Conservation (phyloP, 176 grass and related monocot species). For the Carex scoparia region DNA sequence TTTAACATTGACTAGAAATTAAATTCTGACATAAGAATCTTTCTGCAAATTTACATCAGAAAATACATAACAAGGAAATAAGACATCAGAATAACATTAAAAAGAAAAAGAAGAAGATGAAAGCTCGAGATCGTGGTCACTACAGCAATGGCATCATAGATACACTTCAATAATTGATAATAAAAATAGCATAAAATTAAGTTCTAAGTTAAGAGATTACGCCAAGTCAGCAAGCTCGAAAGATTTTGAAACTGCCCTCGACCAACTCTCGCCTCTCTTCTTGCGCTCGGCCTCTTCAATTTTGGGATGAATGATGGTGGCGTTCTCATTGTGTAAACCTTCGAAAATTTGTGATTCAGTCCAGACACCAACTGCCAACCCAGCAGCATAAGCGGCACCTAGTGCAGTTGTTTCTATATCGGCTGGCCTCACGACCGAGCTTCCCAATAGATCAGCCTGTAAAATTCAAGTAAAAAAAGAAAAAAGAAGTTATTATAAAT, state of each 20-base stretch:
- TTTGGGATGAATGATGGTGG: constrained; percentile 38
- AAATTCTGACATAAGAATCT: background rate
- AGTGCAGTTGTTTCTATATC: constrained; percentile 84
- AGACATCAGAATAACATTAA: background rate
- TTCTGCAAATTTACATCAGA: background rate
- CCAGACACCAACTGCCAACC: constrained; percentile 61
- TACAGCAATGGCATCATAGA: background rate
- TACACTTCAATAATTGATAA: background rate
- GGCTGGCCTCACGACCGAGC: constrained; percentile 62
- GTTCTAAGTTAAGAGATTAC: background rate
- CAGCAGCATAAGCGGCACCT: constrained; percentile 82
- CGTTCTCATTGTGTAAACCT: constrained; percentile 49
- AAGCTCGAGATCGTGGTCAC: background rate
- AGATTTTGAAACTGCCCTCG: constrained; percentile 56
- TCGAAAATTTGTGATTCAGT: constrained; percentile 43
- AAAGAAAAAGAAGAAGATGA: background rate
- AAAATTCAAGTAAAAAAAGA: background rate
- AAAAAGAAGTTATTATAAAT: background rate
- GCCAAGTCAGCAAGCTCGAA: constrained; percentile 75
- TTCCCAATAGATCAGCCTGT: constrained; percentile 78
- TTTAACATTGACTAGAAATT: background rate
- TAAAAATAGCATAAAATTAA: constrained; percentile 17
- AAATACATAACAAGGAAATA: background rate
- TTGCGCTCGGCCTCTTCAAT: constrained; percentile 34
- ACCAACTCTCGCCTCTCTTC: constrained; percentile 61